Conservation (phyloP, 2,329 filamentous ascomycete species). For the Cladosporium sp. region DNA sequence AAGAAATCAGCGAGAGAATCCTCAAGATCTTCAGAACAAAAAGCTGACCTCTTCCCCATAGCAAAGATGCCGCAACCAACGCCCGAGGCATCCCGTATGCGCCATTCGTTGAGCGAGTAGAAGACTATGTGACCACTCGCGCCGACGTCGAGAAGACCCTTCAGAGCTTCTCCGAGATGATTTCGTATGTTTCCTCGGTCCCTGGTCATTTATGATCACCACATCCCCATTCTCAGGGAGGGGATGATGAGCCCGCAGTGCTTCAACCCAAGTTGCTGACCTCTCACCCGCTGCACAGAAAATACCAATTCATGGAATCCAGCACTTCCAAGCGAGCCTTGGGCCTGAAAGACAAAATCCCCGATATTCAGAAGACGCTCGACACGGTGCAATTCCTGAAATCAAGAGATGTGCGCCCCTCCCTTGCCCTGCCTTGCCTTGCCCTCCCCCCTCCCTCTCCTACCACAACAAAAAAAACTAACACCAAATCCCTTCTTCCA, state of each 20-base stretch:
- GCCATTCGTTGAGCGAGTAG: conserved; percentile 81
- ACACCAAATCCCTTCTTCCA: conserved; percentile 17
- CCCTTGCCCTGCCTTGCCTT: neutral
- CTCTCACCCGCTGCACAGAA: conserved; percentile 51
- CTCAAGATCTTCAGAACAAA: conserved; percentile 9
- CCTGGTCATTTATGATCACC: neutral
- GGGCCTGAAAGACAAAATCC: conserved; percentile 89
- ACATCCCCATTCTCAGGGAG: too few species aligned
- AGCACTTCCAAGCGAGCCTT: conserved; percentile 80
- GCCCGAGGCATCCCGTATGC: conserved; percentile 77
- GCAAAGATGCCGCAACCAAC: conserved; percentile 58
- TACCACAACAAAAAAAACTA: too few species aligned
- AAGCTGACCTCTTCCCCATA: conserved; percentile 10
- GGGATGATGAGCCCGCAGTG: too few species aligned
- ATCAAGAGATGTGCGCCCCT: conserved; percentile 57
- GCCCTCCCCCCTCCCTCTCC: too few species aligned
- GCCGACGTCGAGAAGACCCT: conserved; percentile 76
- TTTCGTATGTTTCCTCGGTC: conserved; percentile 56
- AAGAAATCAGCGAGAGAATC: neutral
- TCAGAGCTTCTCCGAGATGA: conserved; percentile 88
- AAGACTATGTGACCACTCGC: conserved; percentile 76
- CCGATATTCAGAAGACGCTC: conserved; percentile 92
- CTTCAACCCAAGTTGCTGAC: neutral
- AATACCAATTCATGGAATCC: conserved; percentile 99
- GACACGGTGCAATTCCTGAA: conserved; percentile 86